These are phyloP conservation scores for Shiraia bambusicola DNA, from an alignment of 2,329 filamentous ascomycete species.

Conservation along the genomic window DNA sequence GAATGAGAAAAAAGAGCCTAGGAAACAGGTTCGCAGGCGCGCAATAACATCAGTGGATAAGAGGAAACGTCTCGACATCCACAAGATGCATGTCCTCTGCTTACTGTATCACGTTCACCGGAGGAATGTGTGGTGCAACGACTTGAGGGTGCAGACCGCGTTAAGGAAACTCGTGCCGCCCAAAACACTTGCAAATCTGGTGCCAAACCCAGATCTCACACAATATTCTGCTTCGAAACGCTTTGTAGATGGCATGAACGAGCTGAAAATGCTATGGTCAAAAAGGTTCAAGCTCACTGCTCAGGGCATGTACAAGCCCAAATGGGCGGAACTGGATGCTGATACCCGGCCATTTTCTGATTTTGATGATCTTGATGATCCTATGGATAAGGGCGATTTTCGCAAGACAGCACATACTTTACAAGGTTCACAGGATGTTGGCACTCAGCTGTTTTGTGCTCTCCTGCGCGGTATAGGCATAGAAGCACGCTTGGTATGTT, in stretches of 20 bases:
- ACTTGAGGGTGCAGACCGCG: constrained; percentile 63
- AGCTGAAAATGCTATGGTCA: constrained; percentile 67
- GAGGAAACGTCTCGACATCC: constrained; percentile 68
- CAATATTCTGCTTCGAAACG: constrained; percentile 77
- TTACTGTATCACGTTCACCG: constrained; percentile 74
- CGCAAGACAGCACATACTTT: constrained; percentile 66
- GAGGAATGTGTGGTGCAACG: constrained; percentile 89
- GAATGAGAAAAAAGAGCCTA: constrained; percentile 34
- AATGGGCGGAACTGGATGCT: constrained; percentile 73
- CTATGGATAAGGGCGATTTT: constrained; percentile 73
- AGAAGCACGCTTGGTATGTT: constrained; percentile 81
- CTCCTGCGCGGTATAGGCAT: constrained; percentile 81
- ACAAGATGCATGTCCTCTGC: constrained; percentile 83
- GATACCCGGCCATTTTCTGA: constrained; percentile 52
- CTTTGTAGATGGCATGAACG: constrained; percentile 75
- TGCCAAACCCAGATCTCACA: constrained; percentile 64
- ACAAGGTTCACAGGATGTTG: constrained; percentile 82
- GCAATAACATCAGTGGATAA: constrained; percentile 60
- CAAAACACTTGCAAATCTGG: constrained; percentile 67
- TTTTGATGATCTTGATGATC: constrained; percentile 66
- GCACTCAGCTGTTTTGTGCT: constrained; percentile 87
- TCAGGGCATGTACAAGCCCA: constrained; percentile 41
- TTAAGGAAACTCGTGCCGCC: constrained; percentile 60
- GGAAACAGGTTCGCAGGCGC: constrained; percentile 48
- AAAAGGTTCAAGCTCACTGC: constrained; percentile 70